phyloP scores from a whole-genome alignment of 2,329 filamentous ascomycete species.

The Ceratocystis alfenasii region DNA sequence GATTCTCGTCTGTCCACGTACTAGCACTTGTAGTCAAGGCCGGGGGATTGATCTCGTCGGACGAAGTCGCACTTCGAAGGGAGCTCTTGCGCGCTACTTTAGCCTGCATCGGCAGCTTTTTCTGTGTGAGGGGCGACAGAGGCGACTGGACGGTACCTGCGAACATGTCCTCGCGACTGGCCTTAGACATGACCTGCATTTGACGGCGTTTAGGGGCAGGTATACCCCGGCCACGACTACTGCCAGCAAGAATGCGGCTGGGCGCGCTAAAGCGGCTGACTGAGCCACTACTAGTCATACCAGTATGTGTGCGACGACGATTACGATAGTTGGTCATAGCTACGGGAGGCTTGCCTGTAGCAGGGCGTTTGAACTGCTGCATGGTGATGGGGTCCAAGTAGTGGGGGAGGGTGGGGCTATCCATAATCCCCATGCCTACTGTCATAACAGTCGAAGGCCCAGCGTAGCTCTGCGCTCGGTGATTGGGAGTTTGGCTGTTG shows the following conservation, averaged over 20 bases:
- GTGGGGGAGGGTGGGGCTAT: constrained; percentile 26
- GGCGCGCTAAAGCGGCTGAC: constrained; percentile 13
- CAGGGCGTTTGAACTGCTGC: not conserved
- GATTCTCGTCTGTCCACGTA: constrained; percentile 18
- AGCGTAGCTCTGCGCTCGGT: constrained; percentile 30
- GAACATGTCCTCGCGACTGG: constrained; percentile 20
- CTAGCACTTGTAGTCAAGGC: constrained; percentile 14
- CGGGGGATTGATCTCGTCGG: constrained; percentile 11
- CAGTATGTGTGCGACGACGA: constrained; percentile 17
- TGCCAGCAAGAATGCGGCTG: not conserved
- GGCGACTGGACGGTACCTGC: not conserved
- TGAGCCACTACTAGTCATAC: constrained; percentile 16
- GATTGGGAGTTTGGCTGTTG: constrained; percentile 41
- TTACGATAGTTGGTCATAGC: constrained; percentile 5
- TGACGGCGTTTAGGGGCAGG: constrained; percentile 13
- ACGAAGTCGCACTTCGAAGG: not conserved
- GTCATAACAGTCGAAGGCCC: constrained; percentile 9
- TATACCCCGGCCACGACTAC: not conserved
- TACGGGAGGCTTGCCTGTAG: constrained; percentile 3
- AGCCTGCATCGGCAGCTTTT: too few species aligned
- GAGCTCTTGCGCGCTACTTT: constrained; percentile 10
- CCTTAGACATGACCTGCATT: constrained; percentile 19
- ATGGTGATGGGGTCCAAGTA: constrained; percentile 4
- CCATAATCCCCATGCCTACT: constrained; percentile 28
- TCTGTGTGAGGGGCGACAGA: not conserved